Evolutionary conservation across 2,329 filamentous ascomycete species (phyloP), one percentile per base, ranked within the genome.

Genomic region (Colletotrichum cuscutae): DNA sequence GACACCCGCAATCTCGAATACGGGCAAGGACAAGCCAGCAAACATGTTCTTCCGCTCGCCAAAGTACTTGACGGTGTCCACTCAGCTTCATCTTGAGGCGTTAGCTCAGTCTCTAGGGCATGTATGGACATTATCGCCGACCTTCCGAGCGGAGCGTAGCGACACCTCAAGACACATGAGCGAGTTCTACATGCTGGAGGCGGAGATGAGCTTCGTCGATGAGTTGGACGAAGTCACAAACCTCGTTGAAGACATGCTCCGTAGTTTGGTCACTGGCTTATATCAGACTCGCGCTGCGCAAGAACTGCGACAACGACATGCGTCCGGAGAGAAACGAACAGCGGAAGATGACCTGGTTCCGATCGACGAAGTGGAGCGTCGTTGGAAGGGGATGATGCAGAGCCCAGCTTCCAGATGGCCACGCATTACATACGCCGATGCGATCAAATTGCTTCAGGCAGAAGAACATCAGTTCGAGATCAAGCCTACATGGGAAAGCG

Each of bases 101-200:
- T 89, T 98, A 70, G 92, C 95, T 0, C 95, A 97, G 78, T 92
- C 95, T 24, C 88, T 98, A 35, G 94, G 94, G 52, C 94, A 93
- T 77, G 97, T 98, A 8, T 99, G 97, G 95, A 94, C 95, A 1
- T 84, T 99, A 12, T 97, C 95, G 5, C 97, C 97, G 3, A 97
- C 95, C 0, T 99, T 99, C 80, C 91, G 97, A 49, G 97, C 97
- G 4, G 97, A 98, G 82, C 92, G 92, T 80, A 98, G 95, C 82
- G 95, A 98, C 79, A 98, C 97, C 0, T 92, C 95, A 6, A 91
- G 97, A 32, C 97, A 99, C 83, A 86, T 99, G 74, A 98, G 95
- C 84, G 97, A 99, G 80, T 98, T 99, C 79, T 98, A 98, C 84
- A 98, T 99, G 97, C 89, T 99, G 2, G 97, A 99, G 83, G 95